Evolutionary conservation across 805 yeast genomes (phyloP).

Genomic region (Schizosaccharomyces osmophilus): DNA sequence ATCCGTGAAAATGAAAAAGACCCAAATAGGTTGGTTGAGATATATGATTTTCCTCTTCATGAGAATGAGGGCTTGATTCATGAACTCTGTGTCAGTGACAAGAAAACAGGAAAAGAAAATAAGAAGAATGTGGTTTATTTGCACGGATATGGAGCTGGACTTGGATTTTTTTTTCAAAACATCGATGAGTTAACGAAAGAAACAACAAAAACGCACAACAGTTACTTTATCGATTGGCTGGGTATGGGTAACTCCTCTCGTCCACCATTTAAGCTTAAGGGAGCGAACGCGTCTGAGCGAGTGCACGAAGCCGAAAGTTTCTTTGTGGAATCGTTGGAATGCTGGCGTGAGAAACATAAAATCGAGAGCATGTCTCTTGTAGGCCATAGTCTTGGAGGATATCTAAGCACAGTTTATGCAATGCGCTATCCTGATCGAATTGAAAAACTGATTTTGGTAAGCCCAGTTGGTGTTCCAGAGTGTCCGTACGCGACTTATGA

Average conservation of each 20-base stretch:
- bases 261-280: slow-evolving; percentile 27
- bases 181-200: slow-evolving; percentile 22
- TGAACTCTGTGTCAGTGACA: background rate
- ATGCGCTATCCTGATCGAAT: slow-evolving; percentile 36
- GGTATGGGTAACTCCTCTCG: slow-evolving; percentile 84
- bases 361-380: slow-evolving; percentile 30
- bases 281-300: slow-evolving; percentile 15
- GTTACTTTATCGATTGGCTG: slow-evolving; percentile 67
- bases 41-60: background rate
- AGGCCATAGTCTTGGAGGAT: slow-evolving; percentile 90
- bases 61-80: background rate
- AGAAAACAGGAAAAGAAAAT: background rate
- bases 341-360: slow-evolving; percentile 33
- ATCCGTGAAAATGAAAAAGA: background rate
- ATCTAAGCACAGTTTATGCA: slow-evolving; percentile 45
- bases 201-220: slow-evolving; percentile 28
- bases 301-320: slow-evolving; percentile 30
- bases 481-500: slow-evolving; percentile 7
- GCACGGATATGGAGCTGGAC: slow-evolving; percentile 87
- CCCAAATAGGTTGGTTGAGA: background rate
- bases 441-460: slow-evolving; percentile 45
- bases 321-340: slow-evolving; percentile 38
- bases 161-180: slow-evolving; percentile 58
- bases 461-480: slow-evolving; percentile 66
- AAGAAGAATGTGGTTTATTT: slow-evolving; percentile 26